These are phyloP conservation scores for Fonsecaea pedrosoi DNA, from an alignment of 2,329 filamentous ascomycete genomes.

Conservation along the genomic window DNA sequence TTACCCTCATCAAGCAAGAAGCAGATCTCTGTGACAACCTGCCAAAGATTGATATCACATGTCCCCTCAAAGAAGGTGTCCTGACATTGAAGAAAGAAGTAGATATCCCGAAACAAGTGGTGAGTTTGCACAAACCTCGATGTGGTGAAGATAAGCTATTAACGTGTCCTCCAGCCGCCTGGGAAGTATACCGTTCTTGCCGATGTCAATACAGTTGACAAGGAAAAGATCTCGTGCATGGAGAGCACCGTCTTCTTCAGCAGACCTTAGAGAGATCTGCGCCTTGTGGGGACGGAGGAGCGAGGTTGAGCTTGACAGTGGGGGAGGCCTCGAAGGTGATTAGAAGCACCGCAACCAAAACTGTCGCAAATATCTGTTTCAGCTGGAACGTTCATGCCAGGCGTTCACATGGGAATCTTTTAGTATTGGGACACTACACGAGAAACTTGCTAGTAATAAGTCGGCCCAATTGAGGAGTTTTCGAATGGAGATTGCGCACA, in stretches of 20 bases:
- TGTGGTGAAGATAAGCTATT: conserved; percentile 11
- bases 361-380: conserved; percentile 13
- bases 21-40: conserved; percentile 84
- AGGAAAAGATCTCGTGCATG: conserved; percentile 82
- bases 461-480: not conserved
- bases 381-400: conserved; percentile 12
- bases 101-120: conserved; percentile 78
- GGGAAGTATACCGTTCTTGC: conserved; percentile 92
- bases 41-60: conserved; percentile 74
- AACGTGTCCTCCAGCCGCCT: conserved; percentile 46
- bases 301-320: not conserved
- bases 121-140: conserved; percentile 39
- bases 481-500: not conserved
- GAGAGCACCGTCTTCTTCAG: conserved; percentile 59
- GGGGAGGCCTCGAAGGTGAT: not conserved
- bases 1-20: conserved; percentile 80
- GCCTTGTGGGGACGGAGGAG: not conserved
- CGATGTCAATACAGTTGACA: conserved; percentile 78
- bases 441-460: conserved; percentile 5
- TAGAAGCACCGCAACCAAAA: not conserved
- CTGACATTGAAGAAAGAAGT: conserved; percentile 79
- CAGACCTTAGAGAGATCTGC: conserved; percentile 12
- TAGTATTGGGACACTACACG: not conserved
- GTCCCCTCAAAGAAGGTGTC: conserved; percentile 82
- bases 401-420: conserved; percentile 13